Evolutionary conservation across 495 filamentous ascomycete genomes (phyloP).

Genomic region (Penicillium cinerascens): DNA sequence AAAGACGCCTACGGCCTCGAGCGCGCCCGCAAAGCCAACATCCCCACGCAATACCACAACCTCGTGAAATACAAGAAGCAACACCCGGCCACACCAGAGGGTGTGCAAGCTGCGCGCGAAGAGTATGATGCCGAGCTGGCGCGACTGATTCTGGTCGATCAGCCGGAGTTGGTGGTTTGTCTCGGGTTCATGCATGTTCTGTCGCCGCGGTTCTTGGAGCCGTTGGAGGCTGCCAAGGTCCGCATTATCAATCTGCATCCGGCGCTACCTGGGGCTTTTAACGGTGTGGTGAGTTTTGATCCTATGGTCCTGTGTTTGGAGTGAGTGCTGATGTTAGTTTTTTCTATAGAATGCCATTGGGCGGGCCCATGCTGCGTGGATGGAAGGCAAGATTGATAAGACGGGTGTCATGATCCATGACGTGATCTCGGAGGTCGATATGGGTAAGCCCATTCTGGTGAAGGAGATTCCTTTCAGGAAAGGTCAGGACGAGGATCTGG

Average conservation of each 20-base stretch:
- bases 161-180: constrained; percentile 68
- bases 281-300: constrained; percentile 56
- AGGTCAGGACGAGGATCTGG: constrained; percentile 58
- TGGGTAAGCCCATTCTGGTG: constrained; percentile 70
- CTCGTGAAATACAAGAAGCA: constrained; percentile 64
- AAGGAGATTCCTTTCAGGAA: constrained; percentile 66
- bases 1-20: constrained; percentile 74
- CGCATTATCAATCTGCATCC: constrained; percentile 88
- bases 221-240: constrained; percentile 56
- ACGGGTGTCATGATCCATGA: constrained; percentile 95
- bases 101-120: constrained; percentile 52
- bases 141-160: constrained; percentile 59
- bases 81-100: constrained; percentile 41
- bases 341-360: constrained; percentile 63
- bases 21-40: constrained; percentile 64
- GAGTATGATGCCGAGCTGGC: constrained; percentile 83
- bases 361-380: constrained; percentile 71
- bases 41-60: constrained; percentile 85
- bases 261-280: constrained; percentile 69
- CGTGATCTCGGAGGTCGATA: constrained; percentile 81
- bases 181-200: constrained; percentile 57
- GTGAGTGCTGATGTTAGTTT: constrained; percentile 2
- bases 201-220: constrained; percentile 59
- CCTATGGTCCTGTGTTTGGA: background rate
- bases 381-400: constrained; percentile 65